A percentile compares a stretch with the other conserved stretches of the same genome.
These are phyloP conservation scores for Yamadazyma philogaea DNA, from an alignment of 805 yeast species.

Conservation along the genomic window DNA sequence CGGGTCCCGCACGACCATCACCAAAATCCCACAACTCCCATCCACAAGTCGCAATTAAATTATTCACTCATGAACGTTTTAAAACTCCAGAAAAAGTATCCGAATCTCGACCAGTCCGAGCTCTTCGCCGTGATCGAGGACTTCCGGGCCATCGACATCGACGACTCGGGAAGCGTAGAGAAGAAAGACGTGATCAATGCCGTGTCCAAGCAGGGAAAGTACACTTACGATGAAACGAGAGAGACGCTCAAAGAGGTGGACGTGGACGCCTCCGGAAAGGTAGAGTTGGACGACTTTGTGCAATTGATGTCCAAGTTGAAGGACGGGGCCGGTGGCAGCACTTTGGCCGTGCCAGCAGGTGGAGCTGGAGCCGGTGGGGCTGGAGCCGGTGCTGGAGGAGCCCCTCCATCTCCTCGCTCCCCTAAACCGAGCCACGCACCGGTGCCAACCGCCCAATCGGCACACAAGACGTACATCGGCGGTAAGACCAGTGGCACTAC, in stretches of 20 bases:
- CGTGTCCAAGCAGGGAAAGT: conserved; percentile 73
- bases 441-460: conserved; percentile 48
- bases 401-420: conserved; percentile 19
- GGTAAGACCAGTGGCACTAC: conserved; percentile 91
- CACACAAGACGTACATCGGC: conserved; percentile 67
- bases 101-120: conserved; percentile 81
- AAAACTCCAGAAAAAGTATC: conserved; percentile 69
- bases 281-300: conserved; percentile 93
- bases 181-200: conserved; percentile 86
- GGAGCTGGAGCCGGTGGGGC: neutral
- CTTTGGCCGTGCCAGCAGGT: conserved; percentile 14
- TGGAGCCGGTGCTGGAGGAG: conserved; percentile 6
- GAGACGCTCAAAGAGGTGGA: conserved; percentile 87
- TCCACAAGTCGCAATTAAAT: neutral
- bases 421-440: conserved; percentile 22
- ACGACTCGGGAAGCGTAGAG: conserved; percentile 93
- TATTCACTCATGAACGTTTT: conserved; percentile 37
- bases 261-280: conserved; percentile 96
- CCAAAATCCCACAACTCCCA: neutral
- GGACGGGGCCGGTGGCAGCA: conserved; percentile 30
- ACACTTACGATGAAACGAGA: conserved; percentile 87
- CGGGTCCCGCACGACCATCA: neutral
- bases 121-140: conserved; percentile 81
- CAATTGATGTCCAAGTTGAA: conserved; percentile 77
- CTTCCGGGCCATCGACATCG: conserved; percentile 78